Percentiles rank a stretch among this genome's conserved stretches.
phyloP scores from a whole-genome alignment of 331 rosid genomes.

The Malus hybrid region DNA sequence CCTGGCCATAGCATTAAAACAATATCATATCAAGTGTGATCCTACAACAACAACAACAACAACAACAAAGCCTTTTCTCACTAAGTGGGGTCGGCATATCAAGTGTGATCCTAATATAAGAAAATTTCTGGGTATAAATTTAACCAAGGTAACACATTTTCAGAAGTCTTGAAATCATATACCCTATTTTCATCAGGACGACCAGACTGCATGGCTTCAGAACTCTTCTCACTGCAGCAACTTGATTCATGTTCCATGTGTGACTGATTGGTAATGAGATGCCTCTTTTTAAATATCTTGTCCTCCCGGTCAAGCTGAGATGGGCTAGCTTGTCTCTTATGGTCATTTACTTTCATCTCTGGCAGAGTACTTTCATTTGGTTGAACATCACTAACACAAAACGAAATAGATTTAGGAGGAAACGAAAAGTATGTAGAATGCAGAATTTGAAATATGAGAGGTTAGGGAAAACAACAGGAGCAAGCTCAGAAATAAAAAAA shows the following conservation, averaged over 20 bases:
- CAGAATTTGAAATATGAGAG: background rate
- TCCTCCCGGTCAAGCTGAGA: slow-evolving; percentile 23
- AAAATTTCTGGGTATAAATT: background rate
- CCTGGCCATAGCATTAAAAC: slow-evolving; percentile 30
- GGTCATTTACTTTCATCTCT: slow-evolving; percentile 42
- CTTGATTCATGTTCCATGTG: slow-evolving; percentile 24
- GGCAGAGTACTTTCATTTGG: slow-evolving; percentile 22
- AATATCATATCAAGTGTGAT: background rate
- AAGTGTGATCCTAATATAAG: background rate
- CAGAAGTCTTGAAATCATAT: slow-evolving; percentile 19
- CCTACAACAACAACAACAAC: no score
- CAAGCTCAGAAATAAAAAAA: background rate
- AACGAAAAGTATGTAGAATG: background rate
- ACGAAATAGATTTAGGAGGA: background rate
- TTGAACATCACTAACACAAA: slow-evolving; percentile 31
- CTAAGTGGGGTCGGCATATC: no score
- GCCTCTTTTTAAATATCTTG: slow-evolving; percentile 32
- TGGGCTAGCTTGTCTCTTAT: slow-evolving; percentile 32
- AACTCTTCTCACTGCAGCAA: slow-evolving; percentile 15
- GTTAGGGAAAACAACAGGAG: background rate
- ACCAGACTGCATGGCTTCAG: slow-evolving; percentile 28
- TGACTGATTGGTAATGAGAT: slow-evolving; percentile 18
- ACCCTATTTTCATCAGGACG: slow-evolving; percentile 27
- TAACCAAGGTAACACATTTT: slow-evolving; percentile 20
- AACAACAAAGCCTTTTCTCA: no score